These are phyloP conservation scores for Stephania japonica DNA, from an alignment of 164 flowering plant genomes.

Conservation along the genomic window DNA sequence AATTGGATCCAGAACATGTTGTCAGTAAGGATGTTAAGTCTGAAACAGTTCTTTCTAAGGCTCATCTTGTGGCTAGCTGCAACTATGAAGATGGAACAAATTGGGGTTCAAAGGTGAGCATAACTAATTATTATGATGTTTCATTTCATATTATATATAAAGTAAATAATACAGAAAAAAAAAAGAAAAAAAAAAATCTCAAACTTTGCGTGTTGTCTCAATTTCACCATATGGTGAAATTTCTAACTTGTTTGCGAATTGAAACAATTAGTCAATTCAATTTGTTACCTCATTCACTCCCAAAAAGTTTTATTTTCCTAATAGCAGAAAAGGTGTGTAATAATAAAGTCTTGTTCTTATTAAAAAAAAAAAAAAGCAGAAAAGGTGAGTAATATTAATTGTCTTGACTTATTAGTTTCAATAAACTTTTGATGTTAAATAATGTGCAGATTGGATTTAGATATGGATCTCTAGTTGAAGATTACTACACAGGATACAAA, in stretches of 20 bases:
- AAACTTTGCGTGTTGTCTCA: too few relatives aligned
- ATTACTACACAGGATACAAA: constrained; percentile 61
- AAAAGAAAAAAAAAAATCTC: too few relatives aligned
- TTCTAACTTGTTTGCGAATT: too few relatives aligned
- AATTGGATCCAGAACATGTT: constrained; percentile 22
- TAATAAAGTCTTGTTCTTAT: too few relatives aligned
- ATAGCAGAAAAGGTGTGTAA: too few relatives aligned
- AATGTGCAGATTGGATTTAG: constrained; percentile 52
- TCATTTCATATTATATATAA: too few relatives aligned
- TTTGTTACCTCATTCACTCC: too few relatives aligned
- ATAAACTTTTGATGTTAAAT: neutral
- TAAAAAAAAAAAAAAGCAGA: too few relatives aligned
- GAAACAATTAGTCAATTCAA: too few relatives aligned
- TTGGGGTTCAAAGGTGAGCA: constrained; percentile 63
- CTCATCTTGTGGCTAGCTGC: constrained; percentile 50
- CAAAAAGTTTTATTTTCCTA: too few relatives aligned
- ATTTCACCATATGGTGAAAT: too few relatives aligned
- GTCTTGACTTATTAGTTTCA: neutral
- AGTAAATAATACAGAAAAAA: too few relatives aligned
- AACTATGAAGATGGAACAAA: constrained; percentile 38
- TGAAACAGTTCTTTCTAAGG: constrained; percentile 18
- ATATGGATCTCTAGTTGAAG: constrained; percentile 79
- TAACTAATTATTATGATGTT: neutral
- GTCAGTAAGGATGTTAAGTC: constrained; percentile 20
- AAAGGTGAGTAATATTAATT: neutral